These are phyloP conservation scores for Smittium culicis DNA, from an alignment of 371 early-diverging fungal species.

Conservation along the genomic window DNA sequence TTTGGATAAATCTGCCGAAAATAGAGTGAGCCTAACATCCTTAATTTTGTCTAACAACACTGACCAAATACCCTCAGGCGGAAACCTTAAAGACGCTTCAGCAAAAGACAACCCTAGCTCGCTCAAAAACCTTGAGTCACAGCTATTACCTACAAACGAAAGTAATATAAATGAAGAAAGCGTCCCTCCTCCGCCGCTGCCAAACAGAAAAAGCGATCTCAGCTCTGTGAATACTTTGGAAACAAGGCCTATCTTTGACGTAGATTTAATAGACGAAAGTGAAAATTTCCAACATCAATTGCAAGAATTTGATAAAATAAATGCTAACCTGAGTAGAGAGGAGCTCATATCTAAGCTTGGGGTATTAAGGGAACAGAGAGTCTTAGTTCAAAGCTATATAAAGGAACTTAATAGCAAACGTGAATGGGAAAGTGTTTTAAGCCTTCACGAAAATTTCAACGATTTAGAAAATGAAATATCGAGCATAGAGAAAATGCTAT, in stretches of 20 bases:
- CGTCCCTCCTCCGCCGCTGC: not conserved
- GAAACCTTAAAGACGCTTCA: not conserved
- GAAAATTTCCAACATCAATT: too few species aligned
- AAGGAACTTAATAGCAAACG: not conserved
- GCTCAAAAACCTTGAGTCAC: not conserved
- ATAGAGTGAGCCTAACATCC: not conserved
- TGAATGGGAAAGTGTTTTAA: not conserved
- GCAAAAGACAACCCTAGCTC: not conserved
- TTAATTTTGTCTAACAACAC: not conserved
- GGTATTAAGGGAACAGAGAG: not conserved
- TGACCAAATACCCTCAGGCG: not conserved
- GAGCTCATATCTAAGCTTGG: not conserved
- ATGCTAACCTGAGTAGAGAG: not conserved
- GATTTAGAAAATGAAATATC: not conserved
- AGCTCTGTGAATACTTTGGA: not conserved
- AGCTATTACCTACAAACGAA: not conserved
- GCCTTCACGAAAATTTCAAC: not conserved
- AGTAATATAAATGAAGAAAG: not conserved
- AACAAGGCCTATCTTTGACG: too few species aligned
- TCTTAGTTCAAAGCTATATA: not conserved
- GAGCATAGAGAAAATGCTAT: not conserved
- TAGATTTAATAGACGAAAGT: too few species aligned
- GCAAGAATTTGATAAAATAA: not conserved
- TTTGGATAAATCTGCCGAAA: too few species aligned
- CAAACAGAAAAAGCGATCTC: not conserved